These are phyloP conservation scores for Termitomyces sp. DNA, from an alignment of 768 basidiomycete species.

Conservation along the genomic window DNA sequence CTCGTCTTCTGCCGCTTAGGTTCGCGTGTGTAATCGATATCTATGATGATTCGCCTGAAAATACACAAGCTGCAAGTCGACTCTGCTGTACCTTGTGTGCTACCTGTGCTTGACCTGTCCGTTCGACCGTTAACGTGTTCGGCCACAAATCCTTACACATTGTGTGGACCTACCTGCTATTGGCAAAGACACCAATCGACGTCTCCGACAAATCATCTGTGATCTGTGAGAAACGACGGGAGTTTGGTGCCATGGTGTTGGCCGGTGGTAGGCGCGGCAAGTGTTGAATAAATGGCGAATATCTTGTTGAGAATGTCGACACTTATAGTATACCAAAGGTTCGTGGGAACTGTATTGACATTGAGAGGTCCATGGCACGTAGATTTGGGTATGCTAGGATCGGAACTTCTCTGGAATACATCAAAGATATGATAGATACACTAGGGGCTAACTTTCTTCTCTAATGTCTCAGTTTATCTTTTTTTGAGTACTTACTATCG, in stretches of 20 bases:
- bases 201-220: conserved; percentile 12
- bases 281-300: too few relatives aligned
- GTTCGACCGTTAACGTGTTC: not conserved
- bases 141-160: not conserved
- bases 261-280: not conserved
- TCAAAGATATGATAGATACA: too few relatives aligned
- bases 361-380: too few relatives aligned
- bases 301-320: too few relatives aligned
- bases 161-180: conserved; percentile 12
- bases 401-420: too few relatives aligned
- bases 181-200: conserved; percentile 14
- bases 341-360: too few relatives aligned
- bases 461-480: too few relatives aligned
- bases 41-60: not conserved
- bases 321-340: too few relatives aligned
- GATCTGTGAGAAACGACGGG: conserved; percentile 15
- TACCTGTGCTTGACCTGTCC: conserved; percentile 13
- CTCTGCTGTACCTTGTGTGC: conserved; percentile 1
- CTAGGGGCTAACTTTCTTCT: too few relatives aligned
- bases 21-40: conserved; percentile 1
- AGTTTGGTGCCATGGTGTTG: not conserved
- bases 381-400: too few relatives aligned
- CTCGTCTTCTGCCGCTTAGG: conserved; percentile 48
- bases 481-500: too few relatives aligned
- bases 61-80: not conserved